Evolutionary conservation across 2,329 filamentous ascomycete genomes (phyloP), one percentile per base, ranked within the genome.

Genomic region (Raffaelea ambrosiae): DNA sequence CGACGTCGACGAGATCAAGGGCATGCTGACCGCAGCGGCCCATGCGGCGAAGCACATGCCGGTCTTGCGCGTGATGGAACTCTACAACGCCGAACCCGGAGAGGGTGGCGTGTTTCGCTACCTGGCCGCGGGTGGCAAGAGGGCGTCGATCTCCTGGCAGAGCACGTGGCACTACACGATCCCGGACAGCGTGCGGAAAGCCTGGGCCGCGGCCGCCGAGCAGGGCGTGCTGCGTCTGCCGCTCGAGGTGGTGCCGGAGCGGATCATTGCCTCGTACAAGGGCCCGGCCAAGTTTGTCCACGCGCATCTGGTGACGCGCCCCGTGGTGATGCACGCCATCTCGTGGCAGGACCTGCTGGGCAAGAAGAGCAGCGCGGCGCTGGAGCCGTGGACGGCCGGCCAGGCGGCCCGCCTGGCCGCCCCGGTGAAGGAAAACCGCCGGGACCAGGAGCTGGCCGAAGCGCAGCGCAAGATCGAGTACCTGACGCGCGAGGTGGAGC

Each of bases 91-190:
- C n/a, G 56, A 53, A 38, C 43, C 46, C 19, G 49, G 47, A 39
- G 54, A 53, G 39, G 58, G 52, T 19, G 59, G 54, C 36, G 53
- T 57, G 21, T 61, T 61, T 54, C 55, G 56, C 39, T 61, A 60
- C 48, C 44, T 51, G 26, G 53, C 53, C 9, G 10, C 5, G 16
- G 48, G 40, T 20, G 33, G 43, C 43, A 36, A 44, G 13, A 44
- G 33, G 21, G 49, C 50, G 21, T 18, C 49, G 10, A 42, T 56
- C 14, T 41, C 40, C 22, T 58, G 56, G 56, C 41, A 48, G 22
- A 49, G 52, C 36, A 43, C 47, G 7, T 58, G 54, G 50, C 51
- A 51, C 2, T 53, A 49, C 46, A 39, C 26, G 3, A 14, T 55
- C 11, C 41, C 41, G 3, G 20, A 21, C 3, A 31, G 21, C 9